A percentile compares a stretch with the other conserved stretches of the same genome.
Conservation (phyloP, 2,329 filamentous ascomycete species). For the Monosporascus sp. region DNA sequence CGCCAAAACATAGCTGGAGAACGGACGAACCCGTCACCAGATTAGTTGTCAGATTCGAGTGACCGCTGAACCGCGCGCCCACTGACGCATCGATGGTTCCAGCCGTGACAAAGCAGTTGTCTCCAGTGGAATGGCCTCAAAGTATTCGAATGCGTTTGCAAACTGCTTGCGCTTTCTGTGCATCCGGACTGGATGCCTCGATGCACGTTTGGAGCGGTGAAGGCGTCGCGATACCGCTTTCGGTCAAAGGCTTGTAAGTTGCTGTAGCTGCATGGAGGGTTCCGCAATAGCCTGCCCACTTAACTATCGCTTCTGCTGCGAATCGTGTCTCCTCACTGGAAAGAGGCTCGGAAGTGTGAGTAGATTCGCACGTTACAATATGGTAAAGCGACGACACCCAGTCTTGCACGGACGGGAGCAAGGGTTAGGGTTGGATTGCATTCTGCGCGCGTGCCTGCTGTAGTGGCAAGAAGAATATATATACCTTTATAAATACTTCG, state of each 20-base stretch:
- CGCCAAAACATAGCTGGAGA: background rate
- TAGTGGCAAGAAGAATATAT: no score
- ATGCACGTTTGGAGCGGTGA: conserved; percentile 21
- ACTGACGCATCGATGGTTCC: no score
- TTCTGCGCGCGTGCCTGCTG: no score
- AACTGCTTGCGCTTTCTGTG: conserved; percentile 14
- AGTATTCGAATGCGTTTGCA: conserved; percentile 1
- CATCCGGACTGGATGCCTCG: conserved; percentile 10
- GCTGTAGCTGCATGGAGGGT: conserved; percentile 7
- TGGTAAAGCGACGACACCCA: background rate
- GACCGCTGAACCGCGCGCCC: no score
- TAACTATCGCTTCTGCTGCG: no score
- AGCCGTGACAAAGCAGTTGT: no score
- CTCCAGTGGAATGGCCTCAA: no score
- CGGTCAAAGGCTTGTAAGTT: conserved; percentile 10
- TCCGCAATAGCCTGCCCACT: conserved; percentile 3
- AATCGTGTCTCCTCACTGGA: background rate
- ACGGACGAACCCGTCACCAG: background rate
- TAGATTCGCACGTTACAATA: conserved; percentile 2
- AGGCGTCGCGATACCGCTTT: conserved; percentile 21
- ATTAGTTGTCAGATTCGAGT: no score
- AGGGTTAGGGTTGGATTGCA: background rate
- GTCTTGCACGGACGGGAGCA: background rate
- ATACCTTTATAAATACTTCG: no score
- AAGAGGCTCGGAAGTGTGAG: conserved; percentile 12